Evolutionary conservation across 2,329 filamentous ascomycete genomes (phyloP), one percentile per base, ranked within the genome.

Genomic region (Chalaropsis thielavioides): DNA sequence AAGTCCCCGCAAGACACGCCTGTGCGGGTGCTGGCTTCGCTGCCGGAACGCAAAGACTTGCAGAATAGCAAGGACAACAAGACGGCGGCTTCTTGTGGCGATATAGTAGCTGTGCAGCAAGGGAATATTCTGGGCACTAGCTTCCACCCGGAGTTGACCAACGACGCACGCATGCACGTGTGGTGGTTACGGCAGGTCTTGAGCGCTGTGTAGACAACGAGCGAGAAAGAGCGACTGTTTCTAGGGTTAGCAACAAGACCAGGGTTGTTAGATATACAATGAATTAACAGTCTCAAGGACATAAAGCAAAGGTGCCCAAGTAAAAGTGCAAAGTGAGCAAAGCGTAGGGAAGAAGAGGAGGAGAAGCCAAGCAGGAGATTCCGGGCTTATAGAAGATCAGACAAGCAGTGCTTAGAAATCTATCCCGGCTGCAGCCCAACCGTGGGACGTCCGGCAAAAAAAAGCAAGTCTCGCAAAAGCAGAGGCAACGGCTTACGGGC

Each of bases 121-220:
- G 90, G 88, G 0, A 96, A 96, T 74, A 87, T 96, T 0, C 88
- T 97, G 70, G 94, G 91, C 3, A 96, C 89, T 2, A 96, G 92
- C 71, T 99, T 97, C 72, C 94, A 97, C 71, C 94, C 94, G 0
- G 94, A 99, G 75, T 75, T 99, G 74, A 97, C 92, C 0, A 83
- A 85, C 7, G 94, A 99, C 76, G 79, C 85, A 65, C 82, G 94
- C 65, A 95, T 97, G 71, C 94, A 99, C 75, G 80, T 83, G 3
- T 97, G 94, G 94, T 99, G 94, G 94, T 72, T 99, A 72, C 77
- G 81, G 70, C 83, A 92, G 74, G 88, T 75, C 64, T 61, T 74
- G 13, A 51, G 59, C 27, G 22, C 46, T 7, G 22, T 15, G 41
- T 43, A 44, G n/a, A 44, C 15, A 7, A n/a, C 11, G 38, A 27